A percentile compares a stretch with the other conserved stretches of the same genome.
phyloP scores from a whole-genome alignment of 306 rosid species.

The Vigna nakashimae region DNA sequence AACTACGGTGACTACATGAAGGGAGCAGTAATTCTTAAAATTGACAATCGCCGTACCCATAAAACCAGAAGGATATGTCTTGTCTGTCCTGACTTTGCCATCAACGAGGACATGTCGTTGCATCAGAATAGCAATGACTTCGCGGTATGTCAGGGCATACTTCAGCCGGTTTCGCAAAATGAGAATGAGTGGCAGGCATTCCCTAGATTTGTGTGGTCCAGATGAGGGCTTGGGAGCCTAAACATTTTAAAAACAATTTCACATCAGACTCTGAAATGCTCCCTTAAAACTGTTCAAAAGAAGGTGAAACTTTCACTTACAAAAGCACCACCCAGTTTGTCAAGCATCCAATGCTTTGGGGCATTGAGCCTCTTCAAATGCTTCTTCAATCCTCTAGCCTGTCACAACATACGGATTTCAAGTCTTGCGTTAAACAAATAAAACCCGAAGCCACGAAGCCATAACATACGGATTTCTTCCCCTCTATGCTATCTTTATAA shows the following conservation, averaged over 20 bases:
- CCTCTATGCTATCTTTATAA: background rate
- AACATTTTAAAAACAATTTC: background rate
- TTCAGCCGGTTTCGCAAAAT: conserved; percentile 26
- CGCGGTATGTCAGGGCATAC: conserved; percentile 33
- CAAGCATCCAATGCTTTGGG: conserved; percentile 39
- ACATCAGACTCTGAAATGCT: background rate
- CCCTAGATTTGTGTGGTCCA: conserved; percentile 42
- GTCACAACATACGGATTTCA: background rate
- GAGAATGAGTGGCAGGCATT: conserved; percentile 28
- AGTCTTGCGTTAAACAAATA: background rate
- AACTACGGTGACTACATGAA: too few species aligned
- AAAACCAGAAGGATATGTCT: conserved; percentile 29
- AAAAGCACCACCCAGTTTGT: conserved; percentile 38
- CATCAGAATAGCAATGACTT: conserved; percentile 38
- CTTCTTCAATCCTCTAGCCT: conserved; percentile 39
- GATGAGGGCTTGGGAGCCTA: conserved; percentile 39
- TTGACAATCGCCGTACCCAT: conserved; percentile 9
- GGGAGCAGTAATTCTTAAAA: background rate
- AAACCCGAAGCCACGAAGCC: background rate
- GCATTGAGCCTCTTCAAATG: conserved; percentile 42
- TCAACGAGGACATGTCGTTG: conserved; percentile 32
- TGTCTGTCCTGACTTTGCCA: conserved; percentile 21
- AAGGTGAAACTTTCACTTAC: conserved; percentile 13
- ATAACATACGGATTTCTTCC: background rate
- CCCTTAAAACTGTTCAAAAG: background rate